Percentiles rank a stretch among this genome's conserved stretches.
Conservation (phyloP, 2,329 filamentous ascomycete species). For the Diplodia seriata region DNA sequence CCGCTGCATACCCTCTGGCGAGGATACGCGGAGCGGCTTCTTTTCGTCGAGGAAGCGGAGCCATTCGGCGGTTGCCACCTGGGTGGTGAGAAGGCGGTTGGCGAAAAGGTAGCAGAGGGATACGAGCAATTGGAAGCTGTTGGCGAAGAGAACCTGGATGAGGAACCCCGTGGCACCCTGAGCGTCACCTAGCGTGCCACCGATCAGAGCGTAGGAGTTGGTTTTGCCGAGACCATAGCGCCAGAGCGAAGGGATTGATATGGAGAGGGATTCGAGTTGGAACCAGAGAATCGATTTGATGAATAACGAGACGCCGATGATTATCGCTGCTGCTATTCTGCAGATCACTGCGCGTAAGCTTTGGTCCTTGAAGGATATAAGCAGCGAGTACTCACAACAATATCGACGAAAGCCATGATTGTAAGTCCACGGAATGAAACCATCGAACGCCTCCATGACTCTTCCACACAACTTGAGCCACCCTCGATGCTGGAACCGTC, state of each 20-base stretch:
- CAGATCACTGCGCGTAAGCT: background rate
- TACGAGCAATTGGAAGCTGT: conserved; percentile 43
- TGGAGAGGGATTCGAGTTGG: background rate
- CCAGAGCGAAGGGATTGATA: background rate
- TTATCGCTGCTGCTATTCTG: background rate
- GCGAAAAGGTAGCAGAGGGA: conserved; percentile 56
- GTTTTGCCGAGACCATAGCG: background rate
- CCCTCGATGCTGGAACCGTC: too few relatives aligned
- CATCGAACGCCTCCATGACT: background rate
- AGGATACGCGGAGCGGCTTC: conserved; percentile 50
- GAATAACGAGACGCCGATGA: background rate
- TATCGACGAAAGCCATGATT: background rate
- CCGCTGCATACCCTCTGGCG: conserved; percentile 47
- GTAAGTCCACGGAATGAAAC: background rate
- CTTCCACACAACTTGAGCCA: background rate
- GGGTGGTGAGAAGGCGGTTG: conserved; percentile 56
- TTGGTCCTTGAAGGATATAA: too few relatives aligned
- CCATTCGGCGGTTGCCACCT: conserved; percentile 58
- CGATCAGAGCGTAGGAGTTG: background rate
- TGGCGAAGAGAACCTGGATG: background rate
- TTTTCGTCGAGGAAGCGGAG: conserved; percentile 45
- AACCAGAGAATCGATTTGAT: background rate
- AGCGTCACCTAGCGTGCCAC: background rate
- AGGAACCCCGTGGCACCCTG: background rate
- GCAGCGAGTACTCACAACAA: background rate